phyloP scores from a whole-genome alignment of 306 rosid genomes.

The Trifolium fragiferum region DNA sequence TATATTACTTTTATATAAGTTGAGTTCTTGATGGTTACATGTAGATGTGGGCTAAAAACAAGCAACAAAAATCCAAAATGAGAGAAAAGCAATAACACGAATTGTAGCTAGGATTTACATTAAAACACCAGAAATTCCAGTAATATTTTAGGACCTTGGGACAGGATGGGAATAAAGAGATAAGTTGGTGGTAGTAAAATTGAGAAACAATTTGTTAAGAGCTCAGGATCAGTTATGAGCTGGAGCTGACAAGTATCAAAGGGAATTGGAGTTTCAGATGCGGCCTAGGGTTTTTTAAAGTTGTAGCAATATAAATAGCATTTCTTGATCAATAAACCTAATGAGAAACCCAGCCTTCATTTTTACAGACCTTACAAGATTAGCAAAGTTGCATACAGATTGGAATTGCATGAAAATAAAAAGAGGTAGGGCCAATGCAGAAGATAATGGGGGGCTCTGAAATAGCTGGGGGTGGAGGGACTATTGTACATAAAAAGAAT shows the following conservation, averaged over 20 bases:
- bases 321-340: background rate
- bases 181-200: background rate
- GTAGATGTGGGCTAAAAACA: background rate
- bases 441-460: background rate
- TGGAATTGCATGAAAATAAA: background rate
- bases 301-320: background rate
- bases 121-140: background rate
- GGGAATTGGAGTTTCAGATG: background rate
- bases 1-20: background rate
- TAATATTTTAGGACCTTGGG: background rate
- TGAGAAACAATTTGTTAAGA: background rate
- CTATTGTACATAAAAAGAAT: background rate
- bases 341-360: background rate
- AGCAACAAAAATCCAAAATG: background rate
- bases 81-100: background rate
- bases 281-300: background rate
- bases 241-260: background rate
- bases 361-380: background rate
- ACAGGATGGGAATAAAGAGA: background rate
- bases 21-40: constrained; percentile 2
- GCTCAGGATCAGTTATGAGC: background rate
- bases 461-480: background rate
- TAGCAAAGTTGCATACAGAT: background rate
- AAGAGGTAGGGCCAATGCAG: background rate
- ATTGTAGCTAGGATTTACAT: background rate